Base-by-base conservation (phyloP, 2,329 filamentous ascomycete genomes). In the Trichoderma pleuroti region DNA sequence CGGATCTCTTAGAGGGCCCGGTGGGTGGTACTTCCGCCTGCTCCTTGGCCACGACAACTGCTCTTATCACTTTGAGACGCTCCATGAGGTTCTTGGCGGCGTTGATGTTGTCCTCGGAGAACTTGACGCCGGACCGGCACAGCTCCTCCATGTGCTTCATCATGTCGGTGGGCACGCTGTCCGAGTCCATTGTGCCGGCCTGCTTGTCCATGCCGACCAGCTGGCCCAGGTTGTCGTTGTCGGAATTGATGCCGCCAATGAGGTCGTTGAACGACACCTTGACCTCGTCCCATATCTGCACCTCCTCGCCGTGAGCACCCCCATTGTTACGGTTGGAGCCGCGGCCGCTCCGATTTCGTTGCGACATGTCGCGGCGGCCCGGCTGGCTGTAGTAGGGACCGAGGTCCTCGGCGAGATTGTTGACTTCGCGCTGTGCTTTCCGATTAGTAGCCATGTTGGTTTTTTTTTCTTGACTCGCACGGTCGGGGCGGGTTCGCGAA, bases 241-340 rank as follows among this genome's bases (percentile, higher is more conserved):
- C 83, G 34, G 77, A 75, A 71, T 84, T 83, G 77, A 84, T 78
- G 34, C 79, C 78, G 5, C 72, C 73, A 5, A 84, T 78, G 32
- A 83, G 79, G 21, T 84, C 82, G 42, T 76, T 75, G 34, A 84
- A 75, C 60, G 82, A 80, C 5, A 74, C 75, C 71, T 83, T 83
- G 74, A 78, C 81, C 1, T 76, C 74, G 39, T 84, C 82, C 83
- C 83, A 84, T 7, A 84, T 79, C 60, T 81, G 78, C 10, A 79
- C 80, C 74, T 84, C 83, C 72, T 84, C 83, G 32, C 83, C 83
- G 36, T 82, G 81, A 9, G 78, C 74, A 72, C 81, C 79, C 30
- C 82, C 81, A 61, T 82, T 83, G 76, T 82, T 84, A 54, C 82
- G 80, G 76, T 82, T 82, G 52, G 81, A 82, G 49, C 81, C 82